Percentiles rank a stretch among this genome's conserved stretches.
Conservation (phyloP, 306 rosid species). For the Rubus idaeus region DNA sequence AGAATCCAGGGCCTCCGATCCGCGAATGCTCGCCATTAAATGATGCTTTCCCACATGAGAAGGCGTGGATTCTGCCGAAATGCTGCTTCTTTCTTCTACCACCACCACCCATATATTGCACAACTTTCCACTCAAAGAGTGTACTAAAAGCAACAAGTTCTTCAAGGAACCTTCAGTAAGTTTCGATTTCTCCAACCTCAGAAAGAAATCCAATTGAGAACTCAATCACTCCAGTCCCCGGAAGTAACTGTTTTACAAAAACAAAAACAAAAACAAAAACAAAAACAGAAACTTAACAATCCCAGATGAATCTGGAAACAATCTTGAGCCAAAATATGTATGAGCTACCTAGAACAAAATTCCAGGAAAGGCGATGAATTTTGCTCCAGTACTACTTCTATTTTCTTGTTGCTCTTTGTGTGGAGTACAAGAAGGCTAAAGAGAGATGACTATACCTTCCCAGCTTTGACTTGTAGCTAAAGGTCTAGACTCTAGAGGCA, state of each 20-base stretch:
- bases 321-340: not conserved
- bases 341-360: not conserved
- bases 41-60: slow-evolving; percentile 68
- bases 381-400: not conserved
- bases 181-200: not conserved
- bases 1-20: slow-evolving; percentile 96
- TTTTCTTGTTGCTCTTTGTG: not conserved
- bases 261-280: not conserved
- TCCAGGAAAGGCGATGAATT: not conserved
- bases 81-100: slow-evolving; percentile 65
- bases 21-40: slow-evolving; percentile 66
- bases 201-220: not conserved
- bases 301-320: not conserved
- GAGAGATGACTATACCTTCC: slow-evolving; percentile 3
- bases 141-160: not conserved
- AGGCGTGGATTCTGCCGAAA: slow-evolving; percentile 81
- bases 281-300: slow-evolving; percentile 10
- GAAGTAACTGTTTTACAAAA: not conserved
- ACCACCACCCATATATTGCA: slow-evolving; percentile 43
- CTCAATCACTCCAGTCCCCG: slow-evolving; percentile 9
- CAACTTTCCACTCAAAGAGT: not conserved
- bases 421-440: not conserved
- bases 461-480: slow-evolving; percentile 51
- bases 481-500: slow-evolving; percentile 17
- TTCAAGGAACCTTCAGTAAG: not conserved